Percentiles rank a stretch among this genome's conserved stretches.
Evolutionary conservation across 306 rosid species (phyloP).

Genomic region (Quercus gilva): DNA sequence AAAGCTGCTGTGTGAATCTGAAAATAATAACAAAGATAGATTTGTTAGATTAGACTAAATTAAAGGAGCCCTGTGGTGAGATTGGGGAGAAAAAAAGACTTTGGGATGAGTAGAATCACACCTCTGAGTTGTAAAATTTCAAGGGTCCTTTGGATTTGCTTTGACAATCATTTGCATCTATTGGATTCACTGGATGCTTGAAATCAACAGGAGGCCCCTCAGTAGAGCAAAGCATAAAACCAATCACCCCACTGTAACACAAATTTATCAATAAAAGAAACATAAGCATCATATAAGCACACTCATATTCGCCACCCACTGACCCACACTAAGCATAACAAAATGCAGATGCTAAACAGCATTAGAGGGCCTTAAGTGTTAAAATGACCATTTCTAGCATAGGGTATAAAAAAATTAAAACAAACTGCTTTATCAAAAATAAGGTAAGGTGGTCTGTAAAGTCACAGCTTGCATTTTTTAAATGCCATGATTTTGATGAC

Average conservation of each 20-base stretch:
- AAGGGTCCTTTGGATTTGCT: constrained; percentile 47
- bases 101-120: constrained; percentile 21
- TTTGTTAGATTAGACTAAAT: not conserved
- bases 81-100: not conserved
- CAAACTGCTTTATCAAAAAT: not conserved
- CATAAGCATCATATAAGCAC: constrained; percentile 12
- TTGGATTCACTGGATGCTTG: constrained; percentile 85
- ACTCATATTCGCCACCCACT: not conserved
- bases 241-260: constrained; percentile 90
- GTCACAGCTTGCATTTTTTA: not conserved
- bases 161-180: constrained; percentile 43
- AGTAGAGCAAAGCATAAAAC: constrained; percentile 99
- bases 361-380: not conserved
- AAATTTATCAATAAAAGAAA: constrained; percentile 5
- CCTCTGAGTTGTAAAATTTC: constrained; percentile 95
- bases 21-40: constrained; percentile 3
- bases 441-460: not conserved
- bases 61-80: not conserved
- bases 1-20: constrained; percentile 95
- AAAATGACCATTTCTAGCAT: not conserved
- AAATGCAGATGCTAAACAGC: not conserved
- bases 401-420: not conserved
- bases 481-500: not conserved
- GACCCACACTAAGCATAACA: not conserved
- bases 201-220: constrained; percentile 91